Conservation (phyloP, 768 basidiomycete species). For the Leccinum rimulosum region DNA sequence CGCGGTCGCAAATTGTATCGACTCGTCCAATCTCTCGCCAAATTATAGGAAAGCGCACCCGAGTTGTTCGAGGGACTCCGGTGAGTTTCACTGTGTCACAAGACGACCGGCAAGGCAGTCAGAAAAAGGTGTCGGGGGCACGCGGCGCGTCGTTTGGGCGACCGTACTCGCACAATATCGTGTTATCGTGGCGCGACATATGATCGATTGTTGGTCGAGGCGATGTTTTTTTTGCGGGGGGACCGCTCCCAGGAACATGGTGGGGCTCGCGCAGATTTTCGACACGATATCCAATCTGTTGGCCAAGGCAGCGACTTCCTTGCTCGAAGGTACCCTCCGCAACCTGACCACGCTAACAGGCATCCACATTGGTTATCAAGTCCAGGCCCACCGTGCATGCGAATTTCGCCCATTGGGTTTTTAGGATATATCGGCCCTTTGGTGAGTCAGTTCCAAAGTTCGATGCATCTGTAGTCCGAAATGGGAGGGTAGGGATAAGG, state of each 20-base stretch:
- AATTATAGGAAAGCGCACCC: slow-evolving; percentile 49
- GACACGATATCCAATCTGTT: not conserved
- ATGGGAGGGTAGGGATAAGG: not conserved
- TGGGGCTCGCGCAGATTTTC: not conserved
- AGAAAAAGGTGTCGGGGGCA: slow-evolving; percentile 33
- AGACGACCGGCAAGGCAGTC: slow-evolving; percentile 50
- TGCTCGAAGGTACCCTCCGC: not conserved
- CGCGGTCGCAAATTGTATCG: not conserved
- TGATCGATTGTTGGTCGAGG: not conserved
- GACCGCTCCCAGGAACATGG: not conserved
- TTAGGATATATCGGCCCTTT: not conserved
- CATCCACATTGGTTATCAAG: not conserved
- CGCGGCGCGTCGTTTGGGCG: not conserved
- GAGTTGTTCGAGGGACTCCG: slow-evolving; percentile 50
- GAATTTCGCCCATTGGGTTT: not conserved
- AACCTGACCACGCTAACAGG: not conserved
- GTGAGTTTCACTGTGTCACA: slow-evolving; percentile 42
- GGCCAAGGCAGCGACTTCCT: not conserved
- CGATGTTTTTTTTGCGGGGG: not conserved
- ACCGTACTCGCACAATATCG: not conserved
- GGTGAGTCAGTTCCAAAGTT: not conserved
- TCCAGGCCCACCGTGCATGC: too few species aligned
- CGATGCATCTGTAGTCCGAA: not conserved
- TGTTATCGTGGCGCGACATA: not conserved
- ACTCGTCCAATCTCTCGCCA: slow-evolving; percentile 19